Evolutionary conservation across 2,329 filamentous ascomycete species (phyloP), one percentile per base, ranked within the genome.

Genomic region (Cyphellophora attinorum): DNA sequence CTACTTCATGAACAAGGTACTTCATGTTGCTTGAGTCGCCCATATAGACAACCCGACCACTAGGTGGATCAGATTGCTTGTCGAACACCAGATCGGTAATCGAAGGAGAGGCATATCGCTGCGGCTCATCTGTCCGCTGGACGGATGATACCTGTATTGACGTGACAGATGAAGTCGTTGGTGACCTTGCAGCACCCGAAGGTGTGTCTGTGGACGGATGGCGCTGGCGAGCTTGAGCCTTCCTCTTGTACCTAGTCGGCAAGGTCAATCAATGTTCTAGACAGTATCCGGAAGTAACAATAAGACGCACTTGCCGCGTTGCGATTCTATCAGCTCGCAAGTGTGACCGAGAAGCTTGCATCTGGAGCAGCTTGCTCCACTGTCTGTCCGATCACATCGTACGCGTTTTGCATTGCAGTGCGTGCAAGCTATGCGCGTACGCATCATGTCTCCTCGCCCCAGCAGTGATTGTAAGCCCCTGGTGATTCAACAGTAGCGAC

Each of bases 1-100:
- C 44, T 33, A 52, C 46, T 30, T 51, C 40, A 29, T 40, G 40
- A 21, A 52, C 38, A 19, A 52, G 16, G 29, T 52, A 52, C 21
- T 48, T 46, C 10, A 51, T 31, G 34, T 51, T 51, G 11, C 41
- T 48, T n/a, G 40, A 40, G 17, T 52, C 49, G 3, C 39, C 48
- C 17, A 51, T 39, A 32, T 48, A 50, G 12, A 30, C 33, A 10
- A 35, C 27, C 11, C 27, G 25, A 16, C 14, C 27, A 31, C 19
- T 35, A 4, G 25, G 25, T 4, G 33, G 37, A 18, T 35, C 40
- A 0, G 41, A 37, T 10, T 36, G 29, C 12, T 38, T 29, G 3
- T 14, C 38, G 3, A 31, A 25, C 15, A 31, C 36, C 18, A 43
- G n/a, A n/a, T n/a, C n/a, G n/a, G n/a, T n/a, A n/a, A n/a, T n/a